Conservation (phyloP, 179 eudicot species). For the Monotropa hypopitys region DNA sequence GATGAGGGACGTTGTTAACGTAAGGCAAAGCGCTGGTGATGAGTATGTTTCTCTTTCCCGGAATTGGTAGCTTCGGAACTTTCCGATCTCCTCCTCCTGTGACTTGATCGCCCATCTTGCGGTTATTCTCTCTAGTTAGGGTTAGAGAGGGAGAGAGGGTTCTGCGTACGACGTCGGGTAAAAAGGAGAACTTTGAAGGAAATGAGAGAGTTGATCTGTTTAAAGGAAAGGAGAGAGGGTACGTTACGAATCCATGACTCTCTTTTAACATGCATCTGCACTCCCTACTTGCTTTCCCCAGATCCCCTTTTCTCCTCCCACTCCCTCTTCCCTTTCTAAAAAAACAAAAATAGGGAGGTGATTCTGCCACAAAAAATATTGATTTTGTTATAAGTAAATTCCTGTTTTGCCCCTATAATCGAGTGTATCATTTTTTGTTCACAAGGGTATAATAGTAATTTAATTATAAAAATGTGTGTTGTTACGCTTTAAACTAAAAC, state of each 20-base stretch:
- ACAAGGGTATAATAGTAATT: too few relatives aligned
- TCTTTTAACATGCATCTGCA: too few relatives aligned
- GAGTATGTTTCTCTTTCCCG: constrained; percentile 60
- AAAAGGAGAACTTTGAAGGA: not conserved
- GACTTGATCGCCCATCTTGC: not conserved
- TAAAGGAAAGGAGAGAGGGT: not conserved
- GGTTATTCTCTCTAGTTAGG: not conserved
- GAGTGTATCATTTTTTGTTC: too few relatives aligned
- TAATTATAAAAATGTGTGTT: too few relatives aligned
- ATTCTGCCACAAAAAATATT: too few relatives aligned
- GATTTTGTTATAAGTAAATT: too few relatives aligned
- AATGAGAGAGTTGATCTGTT: not conserved
- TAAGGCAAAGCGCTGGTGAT: constrained; percentile 85
- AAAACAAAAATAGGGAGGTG: too few relatives aligned
- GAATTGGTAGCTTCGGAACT: constrained; percentile 37
- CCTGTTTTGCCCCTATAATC: too few relatives aligned
- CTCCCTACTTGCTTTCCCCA: too few relatives aligned
- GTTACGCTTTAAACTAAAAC: too few relatives aligned
- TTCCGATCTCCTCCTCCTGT: constrained; percentile 2
- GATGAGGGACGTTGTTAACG: constrained; percentile 90
- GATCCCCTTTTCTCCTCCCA: too few relatives aligned
- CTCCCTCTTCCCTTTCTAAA: too few relatives aligned
- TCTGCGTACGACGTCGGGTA: not conserved
- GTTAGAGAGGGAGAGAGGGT: not conserved
- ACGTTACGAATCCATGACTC: not conserved